Base-by-base conservation (phyloP, 352 stramenopile genomes). In the Phytophthora litchii region DNA sequence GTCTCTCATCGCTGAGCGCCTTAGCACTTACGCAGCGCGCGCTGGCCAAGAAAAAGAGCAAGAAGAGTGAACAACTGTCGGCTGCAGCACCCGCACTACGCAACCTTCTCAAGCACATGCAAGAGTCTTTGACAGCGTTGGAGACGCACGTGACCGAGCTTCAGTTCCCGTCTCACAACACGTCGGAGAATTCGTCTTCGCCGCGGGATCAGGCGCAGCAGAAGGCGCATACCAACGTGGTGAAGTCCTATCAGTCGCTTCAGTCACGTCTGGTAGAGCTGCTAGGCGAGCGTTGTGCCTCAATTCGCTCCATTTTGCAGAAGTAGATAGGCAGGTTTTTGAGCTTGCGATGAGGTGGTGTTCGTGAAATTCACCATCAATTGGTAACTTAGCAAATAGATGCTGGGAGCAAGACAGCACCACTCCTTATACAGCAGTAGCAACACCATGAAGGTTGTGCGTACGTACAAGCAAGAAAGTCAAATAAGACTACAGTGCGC, bases 31-130 rank as follows among this genome's bases (percentile, higher is more conserved):
- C 60, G 13, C 64, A 83, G 35, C 83, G 77, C 1, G 48, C 71
- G 16, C 38, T 73, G 45, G 21, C 42, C 42, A 92, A 90, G 71
- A 85, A 86, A 68, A 90, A 86, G 37, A 61, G 43, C 64, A 92
- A 90, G 54, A 89, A 86, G 51, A 82, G 80, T 45, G 77, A 89
- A 20, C 38, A 65, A 12, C 36, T 76, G 7, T 54, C 49, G 17
- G 44, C 60, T 7, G 48, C 70, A 19, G 50, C 60, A 19, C 42
- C 37, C 27, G 76, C 71, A 0, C 55, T 92, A 48, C 80, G 83
- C 12, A 71, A 66, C 17, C 51, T 85, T 13, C 63, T 92, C 23
- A 90, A 90, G 64, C 70, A 70, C 46, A 76, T 89, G 49, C 78
- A 88, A 23, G 80, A 92, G 43, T 48, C 60, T 3, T 54, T 88